Base-by-base conservation (phyloP, 768 basidiomycete species). In the Leccinellum rugosiceps region DNA sequence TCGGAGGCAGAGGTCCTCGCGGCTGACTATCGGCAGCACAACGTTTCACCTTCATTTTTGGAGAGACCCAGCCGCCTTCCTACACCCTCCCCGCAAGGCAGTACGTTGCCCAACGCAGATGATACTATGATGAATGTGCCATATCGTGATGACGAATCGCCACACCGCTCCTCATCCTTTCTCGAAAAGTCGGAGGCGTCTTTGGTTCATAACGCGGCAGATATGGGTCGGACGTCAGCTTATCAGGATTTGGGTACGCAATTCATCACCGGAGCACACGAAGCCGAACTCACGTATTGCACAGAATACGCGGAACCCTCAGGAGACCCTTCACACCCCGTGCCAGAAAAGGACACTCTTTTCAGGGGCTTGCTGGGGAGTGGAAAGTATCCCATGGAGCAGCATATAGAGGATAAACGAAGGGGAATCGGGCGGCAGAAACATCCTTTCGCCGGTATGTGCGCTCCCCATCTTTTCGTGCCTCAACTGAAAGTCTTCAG, bases 381-480 rank as follows among this genome's bases (percentile, higher is more conserved):
- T 34, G 82, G 78, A 10, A 78, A 74, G 56, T 86, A 86, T 56
- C 87, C 88, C 5, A 41, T 89, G 30, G 83, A 90, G 59, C 88
- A 95, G 66, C 82, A 88, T 50, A 94, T 97, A 67, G 89, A 94
- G 67, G 80, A 91, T 67, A 96, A 96, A 78, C 88, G 83, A 68
- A 80, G 88, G 30, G 92, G 93, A 1, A 81, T 96, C 49, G 90
- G 89, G 7, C 80, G 90, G 21, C 96, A 98, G 73, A 82, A 70
- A 59, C 81, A 89, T 70, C 92, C 92, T 31, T 83, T 87, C 59
- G 80, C 87, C 44, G 89, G 93, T 93, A 58, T 59, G 83, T 76
- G 30, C 1, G 21, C 13, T 41, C 35, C 9, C 13, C 23, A 11
- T 45, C 17, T 4, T 8, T 41, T 23, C 21, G 17, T 56, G 6